Base-by-base conservation (phyloP, 306 rosid species). In the Vigna reflexopilosa region DNA sequence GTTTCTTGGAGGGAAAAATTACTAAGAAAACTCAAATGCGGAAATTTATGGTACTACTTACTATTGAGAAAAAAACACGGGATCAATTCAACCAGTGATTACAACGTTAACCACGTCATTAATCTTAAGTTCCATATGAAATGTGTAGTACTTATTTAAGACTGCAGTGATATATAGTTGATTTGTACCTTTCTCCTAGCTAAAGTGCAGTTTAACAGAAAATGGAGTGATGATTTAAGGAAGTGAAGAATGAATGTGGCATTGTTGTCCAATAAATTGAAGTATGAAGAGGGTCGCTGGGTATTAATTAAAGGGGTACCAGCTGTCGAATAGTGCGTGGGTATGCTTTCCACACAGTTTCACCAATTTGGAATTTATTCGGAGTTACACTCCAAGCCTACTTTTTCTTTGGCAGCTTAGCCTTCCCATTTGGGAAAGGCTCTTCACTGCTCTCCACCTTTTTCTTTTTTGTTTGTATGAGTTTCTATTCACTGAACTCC, bases 321-420 rank as follows among this genome's bases (percentile, higher is more conserved):
- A 81, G 34, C 72, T 70, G 84, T 57, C 75, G 73, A 82, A 44
- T 52, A 50, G 72, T 74, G 26, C 26, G 47, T 16, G 65, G 15
- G 54, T n/a, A 34, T 47, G 54, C 75, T 64, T 78, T 61, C 6
- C 58, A 79, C 77, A 65, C 61, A 38, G 67, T 79, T 82, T 56
- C 78, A 81, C 77, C 56, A 50, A 77, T 79, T 24, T 56, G 70
- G 73, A 57, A 36, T 5, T 80, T 80, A 85, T 81, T 88, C 79
- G 34, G 26, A 80, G 93, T 81, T 92, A 90, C 83, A 78, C 87
- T 89, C 87, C 93, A 89, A 85, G 50, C 68, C 12, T 44, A 76
- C 96, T 93, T 90, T 88, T 48, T 47, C 77, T 58, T 24, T 49
- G 72, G 36, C 79, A 83, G 86, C 80, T 57, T 67, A 49, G 66